phyloP scores from a whole-genome alignment of 1,139 yeast genomes.

The Yamadazyma pseudoaaseri region DNA sequence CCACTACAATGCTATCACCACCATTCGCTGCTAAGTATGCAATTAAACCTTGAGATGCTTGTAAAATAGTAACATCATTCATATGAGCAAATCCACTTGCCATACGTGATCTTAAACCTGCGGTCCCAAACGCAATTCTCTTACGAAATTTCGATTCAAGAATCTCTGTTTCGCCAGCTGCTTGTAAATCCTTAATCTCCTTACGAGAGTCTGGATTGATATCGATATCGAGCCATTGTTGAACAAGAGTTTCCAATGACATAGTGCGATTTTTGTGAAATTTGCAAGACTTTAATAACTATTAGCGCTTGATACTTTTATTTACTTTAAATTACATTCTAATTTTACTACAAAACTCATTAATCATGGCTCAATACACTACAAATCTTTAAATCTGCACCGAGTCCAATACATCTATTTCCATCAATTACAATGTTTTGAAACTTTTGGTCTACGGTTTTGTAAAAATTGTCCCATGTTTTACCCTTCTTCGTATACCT shows the following conservation, averaged over 20 bases:
- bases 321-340: too few species aligned
- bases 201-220: conserved; percentile 51
- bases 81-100: conserved; percentile 86
- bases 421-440: neutral
- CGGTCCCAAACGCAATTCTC: conserved; percentile 87
- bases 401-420: neutral
- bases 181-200: conserved; percentile 54
- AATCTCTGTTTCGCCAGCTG: conserved; percentile 35
- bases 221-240: conserved; percentile 49
- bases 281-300: too few species aligned
- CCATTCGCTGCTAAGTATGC: conserved; percentile 40
- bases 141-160: conserved; percentile 50
- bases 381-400: neutral
- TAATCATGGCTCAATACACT: too few species aligned
- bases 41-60: conserved; percentile 91
- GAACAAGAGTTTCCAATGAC: neutral
- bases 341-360: too few species aligned
- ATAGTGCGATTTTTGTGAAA: too few species aligned
- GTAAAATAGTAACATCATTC: conserved; percentile 87
- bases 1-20: conserved; percentile 60
- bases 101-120: conserved; percentile 86
- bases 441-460: neutral
- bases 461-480: conserved; percentile 27
- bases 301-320: too few species aligned
- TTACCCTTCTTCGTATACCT: conserved; percentile 47